These are phyloP conservation scores for Capronia epimyces DNA, from an alignment of 2,329 filamentous ascomycete genomes.

Conservation along the genomic window DNA sequence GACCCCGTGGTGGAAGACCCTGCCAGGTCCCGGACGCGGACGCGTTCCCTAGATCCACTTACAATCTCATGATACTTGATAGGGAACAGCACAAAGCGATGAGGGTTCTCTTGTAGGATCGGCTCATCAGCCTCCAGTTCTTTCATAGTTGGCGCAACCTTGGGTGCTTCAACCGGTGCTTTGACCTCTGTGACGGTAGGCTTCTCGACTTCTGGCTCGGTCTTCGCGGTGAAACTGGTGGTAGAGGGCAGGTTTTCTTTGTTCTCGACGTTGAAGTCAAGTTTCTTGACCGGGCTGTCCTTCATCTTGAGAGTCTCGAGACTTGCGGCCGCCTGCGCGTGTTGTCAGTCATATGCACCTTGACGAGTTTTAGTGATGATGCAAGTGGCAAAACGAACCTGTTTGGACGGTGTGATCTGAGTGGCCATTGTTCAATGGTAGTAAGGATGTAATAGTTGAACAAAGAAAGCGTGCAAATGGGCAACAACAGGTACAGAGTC, in stretches of 20 bases:
- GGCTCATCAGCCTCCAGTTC: slow-evolving; percentile 76
- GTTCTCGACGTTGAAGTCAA: slow-evolving; percentile 62
- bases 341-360: slow-evolving; percentile 38
- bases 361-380: slow-evolving; percentile 33
- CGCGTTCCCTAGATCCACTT: slow-evolving; percentile 3
- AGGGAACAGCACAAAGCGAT: slow-evolving; percentile 95
- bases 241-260: slow-evolving; percentile 72
- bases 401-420: slow-evolving; percentile 68
- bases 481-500: slow-evolving; percentile 3
- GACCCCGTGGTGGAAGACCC: slow-evolving; percentile 37
- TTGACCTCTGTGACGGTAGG: slow-evolving; percentile 47
- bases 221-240: slow-evolving; percentile 46
- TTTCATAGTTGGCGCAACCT: slow-evolving; percentile 52
- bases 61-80: slow-evolving; percentile 58
- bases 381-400: slow-evolving; percentile 51
- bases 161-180: slow-evolving; percentile 42
- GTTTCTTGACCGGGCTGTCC: slow-evolving; percentile 85
- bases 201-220: slow-evolving; percentile 51
- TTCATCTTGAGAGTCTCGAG: slow-evolving; percentile 83
- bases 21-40: slow-evolving; percentile 5
- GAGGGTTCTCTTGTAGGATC: slow-evolving; percentile 87
- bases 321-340: slow-evolving; percentile 69
- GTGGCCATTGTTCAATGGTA: slow-evolving; percentile 60
- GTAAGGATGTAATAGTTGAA: slow-evolving; percentile 15
- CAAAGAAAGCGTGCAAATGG: slow-evolving; percentile 15